phyloP scores from a whole-genome alignment of 1,284 basidiomycete species.

The Apiotrichum akiyoshidainum region DNA sequence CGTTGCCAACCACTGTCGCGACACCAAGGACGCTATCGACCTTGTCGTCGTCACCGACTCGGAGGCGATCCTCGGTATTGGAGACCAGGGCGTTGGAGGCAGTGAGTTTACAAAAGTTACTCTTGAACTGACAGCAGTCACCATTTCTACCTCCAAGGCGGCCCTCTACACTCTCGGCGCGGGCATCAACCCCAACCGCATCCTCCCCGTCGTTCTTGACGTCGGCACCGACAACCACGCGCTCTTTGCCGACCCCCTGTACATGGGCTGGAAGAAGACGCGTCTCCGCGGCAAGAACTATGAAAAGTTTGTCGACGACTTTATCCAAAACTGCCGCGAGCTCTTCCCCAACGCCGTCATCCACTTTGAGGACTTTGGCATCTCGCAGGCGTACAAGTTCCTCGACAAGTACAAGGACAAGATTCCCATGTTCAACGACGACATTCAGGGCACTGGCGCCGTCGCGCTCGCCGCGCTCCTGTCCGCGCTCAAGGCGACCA shows the following conservation, averaged over 20 bases:
- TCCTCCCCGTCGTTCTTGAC: conserved; percentile 66
- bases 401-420: conserved; percentile 61
- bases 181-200: conserved; percentile 68
- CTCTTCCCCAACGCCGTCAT: conserved; percentile 52
- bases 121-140: conserved; percentile 27
- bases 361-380: conserved; percentile 54
- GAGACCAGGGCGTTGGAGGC: conserved; percentile 52
- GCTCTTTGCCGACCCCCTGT: conserved; percentile 48
- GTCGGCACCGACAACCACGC: conserved; percentile 72
- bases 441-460: conserved; percentile 73
- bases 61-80: conserved; percentile 75
- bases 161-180: conserved; percentile 78
- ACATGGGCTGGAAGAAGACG: conserved; percentile 54
- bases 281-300: conserved; percentile 51
- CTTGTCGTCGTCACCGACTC: conserved; percentile 77
- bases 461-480: conserved; percentile 58
- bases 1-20: conserved; percentile 63
- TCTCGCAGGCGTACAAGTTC: conserved; percentile 64
- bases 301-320: conserved; percentile 54
- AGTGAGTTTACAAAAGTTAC: not conserved
- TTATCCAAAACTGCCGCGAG: conserved; percentile 48
- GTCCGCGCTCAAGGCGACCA: conserved; percentile 64
- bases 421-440: conserved; percentile 66
- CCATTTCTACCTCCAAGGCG: conserved; percentile 80
- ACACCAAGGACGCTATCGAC: conserved; percentile 59